phyloP scores from a whole-genome alignment of 192 early-diverging fungal genomes.

The Radiomyces spectabilis region DNA sequence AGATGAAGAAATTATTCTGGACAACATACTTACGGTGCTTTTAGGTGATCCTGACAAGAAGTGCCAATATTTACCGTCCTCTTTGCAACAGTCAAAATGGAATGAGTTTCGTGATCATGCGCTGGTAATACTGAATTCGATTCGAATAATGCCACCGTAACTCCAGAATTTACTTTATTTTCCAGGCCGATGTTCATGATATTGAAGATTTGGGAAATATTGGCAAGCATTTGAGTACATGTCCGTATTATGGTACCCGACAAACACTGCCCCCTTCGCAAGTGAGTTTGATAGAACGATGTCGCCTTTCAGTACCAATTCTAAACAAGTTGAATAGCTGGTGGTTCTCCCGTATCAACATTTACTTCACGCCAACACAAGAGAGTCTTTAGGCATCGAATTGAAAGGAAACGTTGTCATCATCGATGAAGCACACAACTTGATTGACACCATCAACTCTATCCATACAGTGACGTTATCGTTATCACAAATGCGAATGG shows the following conservation, averaged over 20 bases:
- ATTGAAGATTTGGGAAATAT: conserved; percentile 80
- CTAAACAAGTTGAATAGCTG: conserved; percentile 38
- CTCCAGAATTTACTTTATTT: neutral
- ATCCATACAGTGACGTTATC: conserved; percentile 60
- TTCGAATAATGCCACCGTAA: neutral
- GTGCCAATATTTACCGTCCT: conserved; percentile 42
- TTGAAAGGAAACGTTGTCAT: conserved; percentile 73
- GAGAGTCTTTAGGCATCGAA: conserved; percentile 68
- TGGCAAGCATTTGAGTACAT: conserved; percentile 49
- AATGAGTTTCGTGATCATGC: conserved; percentile 53
- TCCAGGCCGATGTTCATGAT: conserved; percentile 45
- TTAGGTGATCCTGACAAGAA: too few species aligned
- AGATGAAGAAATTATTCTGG: too few species aligned
- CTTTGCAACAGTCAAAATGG: conserved; percentile 38
- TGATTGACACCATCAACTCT: conserved; percentile 65
- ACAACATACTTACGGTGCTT: too few species aligned
- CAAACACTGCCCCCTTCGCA: conserved; percentile 43
- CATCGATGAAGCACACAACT: conserved; percentile 77
- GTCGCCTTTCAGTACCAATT: neutral
- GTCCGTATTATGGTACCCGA: conserved; percentile 83
- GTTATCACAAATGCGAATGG: conserved; percentile 37
- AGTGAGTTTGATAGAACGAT: conserved; percentile 18
- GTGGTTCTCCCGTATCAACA: conserved; percentile 89
- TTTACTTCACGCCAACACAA: conserved; percentile 61
- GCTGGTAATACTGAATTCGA: conserved; percentile 10